Base-by-base conservation (phyloP, 1,284 basidiomycete genomes). In the Boletus semigastroideus region DNA sequence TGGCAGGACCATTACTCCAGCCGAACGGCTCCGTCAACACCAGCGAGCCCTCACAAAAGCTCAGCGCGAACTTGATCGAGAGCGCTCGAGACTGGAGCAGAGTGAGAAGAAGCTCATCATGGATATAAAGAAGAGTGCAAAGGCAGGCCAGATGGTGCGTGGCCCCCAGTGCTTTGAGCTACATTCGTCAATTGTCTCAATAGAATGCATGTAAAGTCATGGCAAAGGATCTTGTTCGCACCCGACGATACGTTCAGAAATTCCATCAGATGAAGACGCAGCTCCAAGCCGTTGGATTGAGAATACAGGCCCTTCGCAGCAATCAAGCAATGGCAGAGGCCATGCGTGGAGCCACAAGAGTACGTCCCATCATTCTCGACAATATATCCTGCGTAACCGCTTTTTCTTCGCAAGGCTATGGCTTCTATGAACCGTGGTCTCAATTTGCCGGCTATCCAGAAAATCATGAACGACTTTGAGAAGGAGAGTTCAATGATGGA, bases 321-420 rank as follows among this genome's bases (percentile, higher is more conserved):
- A 98, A 98, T 67, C 94, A 99, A 71, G 94, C 97, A 74, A 99
- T 99, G 97, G 95, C 95, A 1, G 92, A 95, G 52, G 96, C 97
- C 2, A 99, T 99, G 97, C 87, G 93, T 63, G 97, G 97, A 34
- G 97, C 97, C 12, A 97, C 95, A 30, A 83, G 91, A 63, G 94
- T 96, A 68, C 63, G 89, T 71, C 44, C 42, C 42, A 43, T 40
- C 27, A 42, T 55, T 40, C 42, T 17, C 28, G 25, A 36, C 49
- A 13, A 47, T 46, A 49, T 20, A 39, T 27, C 36, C 38, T 46
- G 27, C 34, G 31, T 55, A 48, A 46, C 31, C 19, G 7, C 6
- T 45, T 30, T 52, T 42, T 37, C 31, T 46, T 31, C 45, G 12
- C 25, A 64, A 96, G 94, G 96, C 97, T 12, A 99, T 99, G 95